Conservation (phyloP, 805 yeast species). For the Starmerella cellae region DNA sequence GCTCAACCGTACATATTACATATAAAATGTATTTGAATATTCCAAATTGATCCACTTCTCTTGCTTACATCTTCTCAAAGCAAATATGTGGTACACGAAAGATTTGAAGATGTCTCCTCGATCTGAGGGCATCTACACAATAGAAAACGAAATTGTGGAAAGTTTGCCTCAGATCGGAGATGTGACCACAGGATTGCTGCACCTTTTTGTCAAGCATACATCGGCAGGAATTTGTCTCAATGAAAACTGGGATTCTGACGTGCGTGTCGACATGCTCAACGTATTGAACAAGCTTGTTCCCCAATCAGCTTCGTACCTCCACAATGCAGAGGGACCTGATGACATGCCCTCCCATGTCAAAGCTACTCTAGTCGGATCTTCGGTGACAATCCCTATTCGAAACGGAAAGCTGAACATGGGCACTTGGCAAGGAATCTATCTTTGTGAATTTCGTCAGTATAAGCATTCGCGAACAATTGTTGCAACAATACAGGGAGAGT, state of each 20-base stretch:
- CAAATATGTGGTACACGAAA: conserved; percentile 50
- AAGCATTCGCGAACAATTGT: conserved; percentile 52
- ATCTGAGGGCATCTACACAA: conserved; percentile 54
- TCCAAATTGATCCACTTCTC: too few species aligned
- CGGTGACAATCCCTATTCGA: conserved; percentile 52
- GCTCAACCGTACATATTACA: too few species aligned
- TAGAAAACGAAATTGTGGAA: conserved; percentile 49
- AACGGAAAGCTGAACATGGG: conserved; percentile 60
- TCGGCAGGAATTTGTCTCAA: conserved; percentile 65
- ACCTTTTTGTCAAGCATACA: conserved; percentile 64
- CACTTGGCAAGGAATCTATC: conserved; percentile 78
- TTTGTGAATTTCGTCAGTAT: conserved; percentile 57
- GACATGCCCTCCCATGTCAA: conserved; percentile 79
- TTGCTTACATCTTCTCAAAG: too few species aligned
- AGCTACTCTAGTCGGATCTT: conserved; percentile 45
- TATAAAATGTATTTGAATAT: too few species aligned
- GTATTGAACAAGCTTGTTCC: conserved; percentile 57
- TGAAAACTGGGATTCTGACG: conserved; percentile 73
- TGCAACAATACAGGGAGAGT: conserved; percentile 58
- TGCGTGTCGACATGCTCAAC: conserved; percentile 51
- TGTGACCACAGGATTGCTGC: conserved; percentile 49
- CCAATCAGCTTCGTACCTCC: conserved; percentile 44
- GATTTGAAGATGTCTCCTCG: conserved; percentile 44
- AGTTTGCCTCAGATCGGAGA: conserved; percentile 47
- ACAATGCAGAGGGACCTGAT: conserved; percentile 63